Evolutionary conservation across 306 rosid species (phyloP).

Genomic region (Begonia loranthoides): DNA sequence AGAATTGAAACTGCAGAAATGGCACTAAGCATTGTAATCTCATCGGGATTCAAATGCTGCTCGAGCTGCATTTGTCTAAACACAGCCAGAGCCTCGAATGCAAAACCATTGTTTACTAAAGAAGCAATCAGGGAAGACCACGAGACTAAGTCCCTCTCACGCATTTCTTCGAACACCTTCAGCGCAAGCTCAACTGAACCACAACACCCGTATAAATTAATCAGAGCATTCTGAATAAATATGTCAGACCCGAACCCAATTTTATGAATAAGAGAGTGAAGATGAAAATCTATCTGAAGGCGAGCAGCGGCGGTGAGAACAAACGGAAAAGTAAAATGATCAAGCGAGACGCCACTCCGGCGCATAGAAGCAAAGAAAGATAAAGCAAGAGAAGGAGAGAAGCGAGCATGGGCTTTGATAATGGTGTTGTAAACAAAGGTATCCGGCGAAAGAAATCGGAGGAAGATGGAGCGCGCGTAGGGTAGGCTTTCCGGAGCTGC

Average conservation of each 20-base stretch:
- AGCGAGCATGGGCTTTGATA: slow-evolving; percentile 24
- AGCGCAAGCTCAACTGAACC: slow-evolving; percentile 20
- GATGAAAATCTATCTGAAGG: slow-evolving; percentile 4
- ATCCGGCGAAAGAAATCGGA: slow-evolving; percentile 22
- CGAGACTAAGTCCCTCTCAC: slow-evolving; percentile 32
- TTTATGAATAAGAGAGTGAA: slow-evolving; percentile 34
- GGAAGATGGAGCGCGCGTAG: slow-evolving; percentile 30
- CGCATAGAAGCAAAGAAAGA: slow-evolving; percentile 33
- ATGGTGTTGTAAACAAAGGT: slow-evolving; percentile 30
- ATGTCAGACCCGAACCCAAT: slow-evolving; percentile 30
- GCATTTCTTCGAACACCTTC: slow-evolving; percentile 38
- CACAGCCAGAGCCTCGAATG: slow-evolving; percentile 24
- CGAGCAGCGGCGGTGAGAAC: slow-evolving; percentile 28
- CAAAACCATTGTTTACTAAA: slow-evolving; percentile 23
- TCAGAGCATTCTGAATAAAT: slow-evolving; percentile 33
- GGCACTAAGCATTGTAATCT: slow-evolving; percentile 33
- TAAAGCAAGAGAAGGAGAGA: slow-evolving; percentile 24
- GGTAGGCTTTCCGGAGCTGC: slow-evolving; percentile 18
- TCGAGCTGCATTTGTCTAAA: slow-evolving; percentile 44
- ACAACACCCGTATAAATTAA: slow-evolving; percentile 22
- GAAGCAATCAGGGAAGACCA: slow-evolving; percentile 41
- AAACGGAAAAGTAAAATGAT: slow-evolving; percentile 51
- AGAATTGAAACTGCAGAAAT: slow-evolving; percentile 37
- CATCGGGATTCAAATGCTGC: slow-evolving; percentile 19
- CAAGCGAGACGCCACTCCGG: slow-evolving; percentile 22